Conservation (phyloP, 306 rosid genomes). For the Herpetospermum pedunculosum region DNA sequence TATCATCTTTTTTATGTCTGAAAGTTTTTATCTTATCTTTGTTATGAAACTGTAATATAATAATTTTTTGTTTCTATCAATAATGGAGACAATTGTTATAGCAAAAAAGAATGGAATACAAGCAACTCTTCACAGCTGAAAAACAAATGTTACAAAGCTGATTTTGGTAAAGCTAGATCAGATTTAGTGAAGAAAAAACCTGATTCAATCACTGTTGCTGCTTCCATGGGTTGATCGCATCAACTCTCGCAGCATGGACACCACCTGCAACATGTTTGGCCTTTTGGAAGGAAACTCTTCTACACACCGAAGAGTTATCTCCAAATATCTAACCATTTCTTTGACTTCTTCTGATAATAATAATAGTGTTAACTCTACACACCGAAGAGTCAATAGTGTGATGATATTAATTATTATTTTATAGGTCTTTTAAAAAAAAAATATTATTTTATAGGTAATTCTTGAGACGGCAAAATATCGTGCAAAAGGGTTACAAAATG, state of each 20-base stretch:
- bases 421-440: too few relatives aligned
- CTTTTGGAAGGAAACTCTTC: slow-evolving; percentile 85
- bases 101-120: slow-evolving; percentile 15
- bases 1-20: background rate
- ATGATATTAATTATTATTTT: too few relatives aligned
- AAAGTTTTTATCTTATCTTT: background rate
- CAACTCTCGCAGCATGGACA: slow-evolving; percentile 70
- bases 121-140: slow-evolving; percentile 21
- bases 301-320: slow-evolving; percentile 60
- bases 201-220: slow-evolving; percentile 62
- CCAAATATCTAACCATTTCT: slow-evolving; percentile 78
- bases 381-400: too few relatives aligned
- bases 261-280: slow-evolving; percentile 94
- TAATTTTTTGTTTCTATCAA: background rate
- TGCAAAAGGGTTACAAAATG: too few relatives aligned
- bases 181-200: slow-evolving; percentile 17
- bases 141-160: slow-evolving; percentile 36
- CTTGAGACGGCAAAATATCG: too few relatives aligned
- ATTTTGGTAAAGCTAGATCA: slow-evolving; percentile 25
- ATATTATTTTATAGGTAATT: too few relatives aligned
- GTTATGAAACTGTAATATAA: background rate
- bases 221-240: slow-evolving; percentile 62
- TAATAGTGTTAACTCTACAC: too few relatives aligned
- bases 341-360: slow-evolving; percentile 76
- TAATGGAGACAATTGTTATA: background rate